Evolutionary conservation across 768 basidiomycete genomes (phyloP).

Genomic region (Pleurotus tuber-regium): DNA sequence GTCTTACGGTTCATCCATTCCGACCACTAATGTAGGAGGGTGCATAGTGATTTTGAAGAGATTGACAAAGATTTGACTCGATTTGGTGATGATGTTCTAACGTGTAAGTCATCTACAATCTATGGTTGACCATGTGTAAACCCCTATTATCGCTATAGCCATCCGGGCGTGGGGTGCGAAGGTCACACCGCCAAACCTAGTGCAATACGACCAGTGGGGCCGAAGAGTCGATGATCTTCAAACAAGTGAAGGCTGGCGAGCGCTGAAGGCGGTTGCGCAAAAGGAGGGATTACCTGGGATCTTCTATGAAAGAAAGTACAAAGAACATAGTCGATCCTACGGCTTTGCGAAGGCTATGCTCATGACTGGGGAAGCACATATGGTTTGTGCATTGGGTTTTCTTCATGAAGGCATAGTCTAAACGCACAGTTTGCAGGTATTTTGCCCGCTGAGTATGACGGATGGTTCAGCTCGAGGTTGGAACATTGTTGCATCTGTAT

Average conservation of each 20-base stretch:
- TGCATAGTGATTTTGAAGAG: constrained; percentile 40
- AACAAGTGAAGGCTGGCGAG: constrained; percentile 73
- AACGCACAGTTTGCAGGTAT: constrained; percentile 36
- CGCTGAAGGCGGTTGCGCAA: constrained; percentile 58
- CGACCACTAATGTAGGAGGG: not conserved
- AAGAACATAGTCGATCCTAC: constrained; percentile 58
- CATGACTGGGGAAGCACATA: constrained; percentile 62
- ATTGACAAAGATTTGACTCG: constrained; percentile 61
- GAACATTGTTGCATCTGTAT: constrained; percentile 11
- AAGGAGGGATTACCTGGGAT: constrained; percentile 66
- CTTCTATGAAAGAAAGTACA: constrained; percentile 62
- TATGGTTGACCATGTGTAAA: not conserved
- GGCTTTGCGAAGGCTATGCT: constrained; percentile 66
- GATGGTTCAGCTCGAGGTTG: constrained; percentile 68
- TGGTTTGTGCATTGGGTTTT: constrained; percentile 33
- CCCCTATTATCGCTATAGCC: constrained; percentile 30
- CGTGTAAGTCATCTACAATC: constrained; percentile 39
- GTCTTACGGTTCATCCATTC: not conserved
- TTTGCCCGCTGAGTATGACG: constrained; percentile 78
- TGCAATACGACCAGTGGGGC: constrained; percentile 78
- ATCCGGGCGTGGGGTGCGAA: constrained; percentile 50
- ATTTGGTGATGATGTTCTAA: constrained; percentile 54
- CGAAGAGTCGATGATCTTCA: constrained; percentile 60
- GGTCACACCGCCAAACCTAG: constrained; percentile 47
- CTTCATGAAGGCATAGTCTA: not conserved